Evolutionary conservation across 2,329 filamentous ascomycete genomes (phyloP), one percentile per base, ranked within the genome.

Genomic region (Chaetomium olivaceum): DNA sequence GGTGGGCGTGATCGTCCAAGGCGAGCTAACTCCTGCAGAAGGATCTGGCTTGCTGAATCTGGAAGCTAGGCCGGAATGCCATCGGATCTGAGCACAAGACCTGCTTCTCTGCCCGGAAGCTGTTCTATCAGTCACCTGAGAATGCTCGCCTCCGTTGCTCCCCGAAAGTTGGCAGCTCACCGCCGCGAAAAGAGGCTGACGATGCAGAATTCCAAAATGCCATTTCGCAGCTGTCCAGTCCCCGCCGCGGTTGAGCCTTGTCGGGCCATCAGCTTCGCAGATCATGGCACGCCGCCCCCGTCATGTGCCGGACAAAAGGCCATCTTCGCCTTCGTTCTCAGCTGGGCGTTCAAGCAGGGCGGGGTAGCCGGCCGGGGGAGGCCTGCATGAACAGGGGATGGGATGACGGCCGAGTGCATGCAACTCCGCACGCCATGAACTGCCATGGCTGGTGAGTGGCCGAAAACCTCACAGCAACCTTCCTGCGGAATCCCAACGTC

Each of bases 221-320:
- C 57, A 48, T 21, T 59, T 48, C 36, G 5, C 11, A 25, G 52
- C 39, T 16, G 16, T 33, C 36, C 56, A 27, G 33, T 43, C 21
- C 33, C 33, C 19, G 39, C 39, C 33, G 39, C n/a, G 25, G 27
- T n/a, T 29, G 33, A 55, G 48, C 31, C 29, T 27, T 60, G 39
- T 14, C 27, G n/a, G 59, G 6, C 14, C 36, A 25, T 33, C 9
- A 52, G n/a, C 60, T 51, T 31, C 48, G 61, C 52, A 14, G 63
- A 65, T 39, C 56, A 50, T 33, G 55, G 39, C 63, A 68, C 16
- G 64, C 25, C 50, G 27, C 46, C 60, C 31, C 43, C 50, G 58
- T 71, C 69, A 71, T 69, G 70, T 70, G 70, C 52, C 58, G 61
- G 33, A 25, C 59, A 27, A 43, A 52, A 25, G 59, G 68, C 67